Base-by-base conservation (phyloP, 768 basidiomycete genomes). In the Russula lepida region DNA sequence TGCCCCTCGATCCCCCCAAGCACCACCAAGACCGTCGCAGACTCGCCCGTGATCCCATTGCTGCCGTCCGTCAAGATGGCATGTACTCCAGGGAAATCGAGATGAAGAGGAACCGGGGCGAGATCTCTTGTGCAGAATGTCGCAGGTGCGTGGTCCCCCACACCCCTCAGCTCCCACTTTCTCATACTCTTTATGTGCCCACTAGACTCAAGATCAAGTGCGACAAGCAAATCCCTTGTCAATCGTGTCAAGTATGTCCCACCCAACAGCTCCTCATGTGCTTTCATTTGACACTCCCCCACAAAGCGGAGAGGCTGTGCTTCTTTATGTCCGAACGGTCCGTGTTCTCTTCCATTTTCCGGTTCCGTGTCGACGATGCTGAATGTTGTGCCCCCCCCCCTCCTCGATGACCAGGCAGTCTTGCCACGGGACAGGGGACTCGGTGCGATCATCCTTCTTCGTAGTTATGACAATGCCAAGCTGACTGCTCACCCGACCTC, bases 71-170 rank as follows among this genome's bases (percentile, higher is more conserved):
- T 59, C 78, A 79, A 68, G 81, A 82, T 67, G 76, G 75, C 27
- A 74, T 72, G 57, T 81, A 85, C 69, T 77, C 81, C 35, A 75
- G 85, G 58, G 88, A 89, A 69, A 78, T 89, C 33, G 88, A 89
- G 69, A 75, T 83, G 70, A 89, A 88, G 74, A 82, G 87, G 66
- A 87, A 78, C 69, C 77, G 83, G 71, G 87, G 87, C 28, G 76
- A 88, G 79, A 84, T 88, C 71, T 85, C 84, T 71, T 88, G 86
- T 74, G 86, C 86, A 68, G 87, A 89, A 73, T 89, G 88, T 78
- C 82, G 87, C 64, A 80, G 79, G 79, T 83, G 81, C 80, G 85
- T 82, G 76, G 70, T 65, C 72, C 68, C 62, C 58, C 6, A 54
- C 33, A 7, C 32, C 39, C 67, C 44, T 3, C 19, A 6, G 9